Evolutionary conservation across 208 protist genomes (phyloP).

Genomic region (Crithidia fasciculata): DNA sequence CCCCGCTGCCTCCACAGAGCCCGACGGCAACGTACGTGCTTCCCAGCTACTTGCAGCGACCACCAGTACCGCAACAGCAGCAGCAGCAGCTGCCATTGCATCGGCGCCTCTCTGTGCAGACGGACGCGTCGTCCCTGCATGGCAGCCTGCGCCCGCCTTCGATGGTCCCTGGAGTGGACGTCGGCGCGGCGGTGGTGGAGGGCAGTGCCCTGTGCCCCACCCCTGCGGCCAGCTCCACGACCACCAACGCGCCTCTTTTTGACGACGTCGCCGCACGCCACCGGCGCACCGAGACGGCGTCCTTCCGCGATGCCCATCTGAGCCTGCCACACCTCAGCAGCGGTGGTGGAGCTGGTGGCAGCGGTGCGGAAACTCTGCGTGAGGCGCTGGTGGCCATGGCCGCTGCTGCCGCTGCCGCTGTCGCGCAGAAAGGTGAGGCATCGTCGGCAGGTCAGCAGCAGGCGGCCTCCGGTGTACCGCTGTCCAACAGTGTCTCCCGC

Average conservation of each 20-base stretch:
- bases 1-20: not conserved
- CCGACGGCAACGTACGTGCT: not conserved
- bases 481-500: not conserved
- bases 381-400: no score
- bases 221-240: no score
- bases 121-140: not conserved
- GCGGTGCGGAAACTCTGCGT: no score
- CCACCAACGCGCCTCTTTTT: not conserved
- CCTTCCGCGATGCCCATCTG: not conserved
- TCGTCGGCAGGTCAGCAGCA: not conserved
- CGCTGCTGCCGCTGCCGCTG: no score
- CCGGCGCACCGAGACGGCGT: constrained; percentile 6
- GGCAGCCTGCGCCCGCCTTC: not conserved
- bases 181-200: no score
- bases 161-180: not conserved
- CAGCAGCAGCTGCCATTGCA: not conserved
- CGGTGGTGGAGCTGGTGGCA: no score
- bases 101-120: not conserved
- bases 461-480: not conserved
- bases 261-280: constrained; percentile 1
- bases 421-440: no score
- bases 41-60: constrained; percentile 18
- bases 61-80: no score
- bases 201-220: no score
- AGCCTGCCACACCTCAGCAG: not conserved